Base-by-base conservation (phyloP, 352 stramenopile genomes). In the Phytophthora idaei region DNA sequence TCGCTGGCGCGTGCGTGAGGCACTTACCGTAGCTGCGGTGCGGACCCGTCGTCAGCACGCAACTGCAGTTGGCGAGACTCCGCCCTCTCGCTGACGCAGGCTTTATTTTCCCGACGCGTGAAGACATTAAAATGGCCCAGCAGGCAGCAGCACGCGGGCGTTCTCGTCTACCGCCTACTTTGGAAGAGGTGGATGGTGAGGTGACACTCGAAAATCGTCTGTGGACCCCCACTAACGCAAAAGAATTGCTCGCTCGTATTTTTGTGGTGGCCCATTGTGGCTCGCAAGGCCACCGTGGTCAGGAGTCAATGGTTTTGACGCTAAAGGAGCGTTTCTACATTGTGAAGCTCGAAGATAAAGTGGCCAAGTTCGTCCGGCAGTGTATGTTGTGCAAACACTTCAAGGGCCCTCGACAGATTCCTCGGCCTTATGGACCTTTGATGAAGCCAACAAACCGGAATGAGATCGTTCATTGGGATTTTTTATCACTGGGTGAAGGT, bases 221-320 rank as follows among this genome's bases (percentile, higher is more conserved):
- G 0, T 67, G 60, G 60, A 50, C 61, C 28, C 50, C 50, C 1
- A 56, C 12, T 3, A 7, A 21, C 2, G 9, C 39, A 2, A 55
- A n/a, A 7, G 42, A 61, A 0, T 7, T 62, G 1, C 51, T 67
- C 15, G 8, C 51, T 3, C 50, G 50, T 0, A 48, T 57, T n/a
- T 69, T 70, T 15, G 15, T 65, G 1, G 55, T 65, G 4, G 55
- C 48, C 9, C 62, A 70, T 15, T 50, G 28, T 15, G 47, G 48
- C 17, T 49, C 54, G 4, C 55, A 60, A 15, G 47, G 54, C 5
- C 61, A 58, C 28, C 61, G 61, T 9, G 53, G 61, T 1, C 54
- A 64, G 15, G 54, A 69, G 28, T 11, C 42, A 27, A 46, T 46
- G 39, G 7, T 17, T 25, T 8, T 46, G 12, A 11, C 15, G 4